Base-by-base conservation (phyloP, 306 rosid genomes). In the Cicer judaicum region DNA sequence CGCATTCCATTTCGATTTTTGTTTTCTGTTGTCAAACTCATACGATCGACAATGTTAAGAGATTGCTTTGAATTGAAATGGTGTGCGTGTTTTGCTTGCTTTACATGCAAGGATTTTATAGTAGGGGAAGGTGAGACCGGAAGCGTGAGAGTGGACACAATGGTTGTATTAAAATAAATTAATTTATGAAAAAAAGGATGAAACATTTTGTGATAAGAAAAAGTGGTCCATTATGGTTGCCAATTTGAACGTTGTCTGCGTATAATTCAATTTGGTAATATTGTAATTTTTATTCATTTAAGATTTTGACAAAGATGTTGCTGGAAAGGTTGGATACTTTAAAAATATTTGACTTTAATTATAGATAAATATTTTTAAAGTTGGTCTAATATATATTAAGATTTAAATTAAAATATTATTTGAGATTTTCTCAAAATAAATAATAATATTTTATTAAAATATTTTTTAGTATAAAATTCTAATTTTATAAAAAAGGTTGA, bases 91-190 rank as follows among this genome's bases (percentile, higher is more conserved):
- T 72, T 72, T 71, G 34, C 44, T 34, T 2, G 3, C 77, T 14
- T 18, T 34, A 29, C 50, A 39, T 76, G 72, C 67, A 24, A 39
- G 60, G 78, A 56, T 3, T 80, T 77, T 80, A 73, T 61, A 62
- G 78, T 46, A 54, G 67, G 18, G 55, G 53, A 15, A 21, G 56
- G 18, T 15, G 5, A 5, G 75, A 56, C 0, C 12, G 6, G 24
- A 48, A 40, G 64, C 61, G 3, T 36, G 70, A 60, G 41, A 18
- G 61, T 14, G 42, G 44, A 50, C 60, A 39, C 54, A 79, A 79
- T 39, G 48, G 72, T 7, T 36, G 7, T 36, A 60, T 68, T 64
- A 13, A 57, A 83, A 57, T 57, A 14, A 49, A 4, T 24, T 2
- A 48, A 52, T n/a, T 0, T n/a, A 29, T 18, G 6, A 62, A 3